Base-by-base conservation (phyloP, 73 alveolate species). In the Paramecium primaurelia region DNA sequence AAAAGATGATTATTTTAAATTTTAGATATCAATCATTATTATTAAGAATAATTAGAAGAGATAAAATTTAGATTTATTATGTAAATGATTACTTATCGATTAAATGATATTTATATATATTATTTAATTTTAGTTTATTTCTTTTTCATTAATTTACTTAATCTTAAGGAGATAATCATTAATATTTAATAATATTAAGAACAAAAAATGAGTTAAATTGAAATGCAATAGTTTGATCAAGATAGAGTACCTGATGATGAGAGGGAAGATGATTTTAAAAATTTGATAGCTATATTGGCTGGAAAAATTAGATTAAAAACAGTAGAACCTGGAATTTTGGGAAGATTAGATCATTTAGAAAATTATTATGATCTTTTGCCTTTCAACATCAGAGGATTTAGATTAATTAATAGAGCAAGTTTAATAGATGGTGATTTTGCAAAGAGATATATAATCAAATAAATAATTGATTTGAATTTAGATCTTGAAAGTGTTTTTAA, bases 351-450 rank as follows among this genome's bases (percentile, higher is more conserved):
- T 44, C 71, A 49, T 45, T 49, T 80, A 44, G 71, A 80, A 22
- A 80, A 25, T 80, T 80, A 80, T 80, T 80, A 80, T 28, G 91
- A 80, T 80, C 45, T 80, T 11, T 80, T 80, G 16, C 91, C 91
- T 25, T 80, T 80, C 58, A 80, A 80, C 16, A 32, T 80, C 20
- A 20, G 58, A 45, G 91, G 91, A 36, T 80, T 80, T 49, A 34
- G 91, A 6, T 45, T 80, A 20, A 80, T 80, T 18, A 80, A 80
- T 25, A 49, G 77, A 80, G 91, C 91, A 3, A 80, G 58, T 80
- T 64, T 80, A 9, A 12, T 80, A 12, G 91, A 80, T 40, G 91
- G 91, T 20, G 58, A 80, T 47, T 80, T 80, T 22, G 73, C 58
- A 10, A 25, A 80, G 75, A 80, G 58, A 47, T 80, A 80, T 58